Conservation (phyloP, 345 rosid species). For the Conringia planisiliqua region DNA sequence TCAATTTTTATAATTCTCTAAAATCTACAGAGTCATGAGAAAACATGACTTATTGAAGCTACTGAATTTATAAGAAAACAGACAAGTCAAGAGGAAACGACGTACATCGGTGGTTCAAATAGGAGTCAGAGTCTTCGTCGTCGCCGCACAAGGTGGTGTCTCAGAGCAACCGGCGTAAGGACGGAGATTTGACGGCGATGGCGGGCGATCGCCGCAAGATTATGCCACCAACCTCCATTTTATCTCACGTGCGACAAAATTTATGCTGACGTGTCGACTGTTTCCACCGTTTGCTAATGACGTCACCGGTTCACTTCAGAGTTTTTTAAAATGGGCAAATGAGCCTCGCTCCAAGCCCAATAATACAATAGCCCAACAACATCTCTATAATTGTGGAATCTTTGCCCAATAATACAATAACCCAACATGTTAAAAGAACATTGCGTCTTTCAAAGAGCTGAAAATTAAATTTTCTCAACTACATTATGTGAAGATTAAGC, state of each 20-base stretch:
- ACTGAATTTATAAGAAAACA: not conserved
- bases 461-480: no score
- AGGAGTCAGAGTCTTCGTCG: not conserved
- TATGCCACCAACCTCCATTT: not conserved
- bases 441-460: not conserved
- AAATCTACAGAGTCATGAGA: no score
- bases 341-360: not conserved
- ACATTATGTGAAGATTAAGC: no score
- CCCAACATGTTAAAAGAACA: not conserved
- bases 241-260: not conserved
- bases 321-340: not conserved
- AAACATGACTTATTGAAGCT: no score
- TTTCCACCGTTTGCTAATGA: not conserved
- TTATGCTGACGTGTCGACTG: slow-evolving; percentile 6
- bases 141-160: not conserved
- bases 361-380: not conserved
- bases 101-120: slow-evolving; percentile 2
- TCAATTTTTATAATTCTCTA: not conserved
- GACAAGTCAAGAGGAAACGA: not conserved
- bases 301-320: not conserved
- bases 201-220: not conserved
- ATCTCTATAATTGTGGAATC: not conserved
- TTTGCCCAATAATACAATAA: not conserved
- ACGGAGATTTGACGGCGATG: not conserved
- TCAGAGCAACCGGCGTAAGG: not conserved